Percentiles rank a stretch among this genome's conserved stretches.
phyloP scores from a whole-genome alignment of 805 yeast species.

The Schwanniomyces polymorphus region DNA sequence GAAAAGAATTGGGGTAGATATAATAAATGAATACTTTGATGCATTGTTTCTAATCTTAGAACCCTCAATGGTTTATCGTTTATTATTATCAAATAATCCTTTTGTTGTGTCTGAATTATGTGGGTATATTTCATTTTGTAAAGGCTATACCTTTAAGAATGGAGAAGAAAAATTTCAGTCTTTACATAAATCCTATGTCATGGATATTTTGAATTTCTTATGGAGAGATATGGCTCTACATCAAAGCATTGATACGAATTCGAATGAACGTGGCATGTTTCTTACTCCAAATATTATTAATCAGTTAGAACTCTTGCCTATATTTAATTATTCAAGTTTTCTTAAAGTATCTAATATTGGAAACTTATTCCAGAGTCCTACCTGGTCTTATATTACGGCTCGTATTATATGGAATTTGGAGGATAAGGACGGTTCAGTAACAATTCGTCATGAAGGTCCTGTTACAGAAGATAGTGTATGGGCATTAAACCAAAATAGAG shows the following conservation, averaged over 20 bases:
- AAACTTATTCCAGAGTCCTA: slow-evolving; percentile 51
- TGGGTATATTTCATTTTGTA: slow-evolving; percentile 45
- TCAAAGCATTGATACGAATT: slow-evolving; percentile 18
- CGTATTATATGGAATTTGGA: slow-evolving; percentile 47
- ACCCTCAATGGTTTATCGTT: slow-evolving; percentile 34
- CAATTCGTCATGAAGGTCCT: slow-evolving; percentile 52
- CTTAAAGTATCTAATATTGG: slow-evolving; percentile 31
- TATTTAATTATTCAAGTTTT: slow-evolving; percentile 30
- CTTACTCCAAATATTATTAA: slow-evolving; percentile 31
- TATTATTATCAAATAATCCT: slow-evolving; percentile 45
- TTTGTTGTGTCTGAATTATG: slow-evolving; percentile 46
- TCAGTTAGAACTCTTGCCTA: slow-evolving; percentile 26
- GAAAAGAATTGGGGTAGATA: slow-evolving; percentile 7
- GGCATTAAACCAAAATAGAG: slow-evolving; percentile 23
- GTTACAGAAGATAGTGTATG: slow-evolving; percentile 44
- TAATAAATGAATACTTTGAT: slow-evolving; percentile 8
- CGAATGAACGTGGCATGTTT: slow-evolving; percentile 40
- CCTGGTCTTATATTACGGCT: slow-evolving; percentile 46
- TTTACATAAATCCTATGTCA: slow-evolving; percentile 50
- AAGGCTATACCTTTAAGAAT: slow-evolving; percentile 28
- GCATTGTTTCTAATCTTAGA: slow-evolving; percentile 32
- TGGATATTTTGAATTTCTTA: slow-evolving; percentile 54
- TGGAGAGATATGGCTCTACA: slow-evolving; percentile 59
- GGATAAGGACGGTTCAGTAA: slow-evolving; percentile 31
- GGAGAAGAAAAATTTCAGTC: slow-evolving; percentile 18